Percentiles rank a stretch among this genome's conserved stretches.
Evolutionary conservation across 495 filamentous ascomycete genomes (phyloP).

Genomic region (Aspergillus avenaceus): DNA sequence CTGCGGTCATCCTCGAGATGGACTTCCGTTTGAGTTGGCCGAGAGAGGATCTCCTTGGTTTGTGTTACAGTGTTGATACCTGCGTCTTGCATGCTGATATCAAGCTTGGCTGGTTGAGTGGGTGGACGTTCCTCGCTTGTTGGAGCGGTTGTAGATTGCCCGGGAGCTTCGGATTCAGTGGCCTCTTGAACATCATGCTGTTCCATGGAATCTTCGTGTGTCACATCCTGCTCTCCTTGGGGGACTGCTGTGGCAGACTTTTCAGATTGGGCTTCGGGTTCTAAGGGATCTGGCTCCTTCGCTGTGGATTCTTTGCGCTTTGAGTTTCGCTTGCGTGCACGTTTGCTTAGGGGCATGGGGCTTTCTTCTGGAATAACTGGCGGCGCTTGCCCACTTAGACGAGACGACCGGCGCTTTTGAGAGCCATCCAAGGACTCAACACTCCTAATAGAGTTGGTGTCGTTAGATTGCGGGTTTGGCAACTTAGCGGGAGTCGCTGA

Average conservation of each 20-base stretch:
- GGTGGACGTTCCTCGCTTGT: neutral
- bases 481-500: neutral
- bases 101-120: neutral
- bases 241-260: neutral
- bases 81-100: neutral
- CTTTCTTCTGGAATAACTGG: constrained; percentile 11
- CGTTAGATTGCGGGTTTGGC: neutral
- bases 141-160: neutral
- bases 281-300: constrained; percentile 11
- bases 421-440: neutral
- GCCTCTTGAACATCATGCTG: neutral
- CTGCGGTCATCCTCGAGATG: constrained; percentile 1
- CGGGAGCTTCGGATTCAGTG: neutral
- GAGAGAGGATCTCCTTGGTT: neutral
- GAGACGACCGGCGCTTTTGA: constrained; percentile 23
- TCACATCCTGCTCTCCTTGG: neutral
- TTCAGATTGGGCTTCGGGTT: neutral
- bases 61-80: neutral
- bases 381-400: constrained; percentile 19
- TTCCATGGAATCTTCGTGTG: neutral
- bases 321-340: constrained; percentile 18
- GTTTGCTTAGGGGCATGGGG: constrained; percentile 7
- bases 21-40: constrained; percentile 12
- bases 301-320: constrained; percentile 2
- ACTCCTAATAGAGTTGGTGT: neutral